Percentiles rank a stretch among this genome's conserved stretches.
Evolutionary conservation across 2,329 filamentous ascomycete species (phyloP).

Genomic region (Verticillium alfalfae): DNA sequence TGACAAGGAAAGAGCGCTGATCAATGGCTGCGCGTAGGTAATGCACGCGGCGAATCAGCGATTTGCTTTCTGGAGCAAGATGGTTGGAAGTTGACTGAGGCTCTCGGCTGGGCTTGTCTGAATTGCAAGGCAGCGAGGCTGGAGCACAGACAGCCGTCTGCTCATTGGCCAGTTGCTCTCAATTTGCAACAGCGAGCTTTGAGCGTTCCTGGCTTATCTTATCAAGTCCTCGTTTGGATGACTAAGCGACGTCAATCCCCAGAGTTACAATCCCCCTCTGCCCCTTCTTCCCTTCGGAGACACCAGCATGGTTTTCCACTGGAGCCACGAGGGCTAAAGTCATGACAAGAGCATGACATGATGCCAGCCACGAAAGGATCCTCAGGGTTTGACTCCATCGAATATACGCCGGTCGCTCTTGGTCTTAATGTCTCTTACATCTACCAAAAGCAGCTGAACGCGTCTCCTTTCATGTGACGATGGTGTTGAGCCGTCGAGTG

Average conservation of each 20-base stretch:
- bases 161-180: neutral
- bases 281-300: no score
- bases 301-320: no score
- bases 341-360: no score
- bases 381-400: no score
- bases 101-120: neutral
- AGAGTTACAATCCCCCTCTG: no score
- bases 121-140: neutral
- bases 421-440: no score
- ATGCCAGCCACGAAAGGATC: no score
- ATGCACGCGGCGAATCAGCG: neutral
- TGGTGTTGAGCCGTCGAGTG: no score
- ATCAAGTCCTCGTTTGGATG: neutral
- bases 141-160: neutral
- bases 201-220: neutral
- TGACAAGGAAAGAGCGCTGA: neutral
- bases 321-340: no score
- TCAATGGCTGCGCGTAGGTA: neutral
- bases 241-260: neutral
- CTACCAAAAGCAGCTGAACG: no score
- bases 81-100: neutral
- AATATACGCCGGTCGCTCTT: no score
- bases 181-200: neutral
- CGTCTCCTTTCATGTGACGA: no score
- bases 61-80: neutral